Evolutionary conservation across 306 rosid species (phyloP).

Genomic region (Abrus precatorius): DNA sequence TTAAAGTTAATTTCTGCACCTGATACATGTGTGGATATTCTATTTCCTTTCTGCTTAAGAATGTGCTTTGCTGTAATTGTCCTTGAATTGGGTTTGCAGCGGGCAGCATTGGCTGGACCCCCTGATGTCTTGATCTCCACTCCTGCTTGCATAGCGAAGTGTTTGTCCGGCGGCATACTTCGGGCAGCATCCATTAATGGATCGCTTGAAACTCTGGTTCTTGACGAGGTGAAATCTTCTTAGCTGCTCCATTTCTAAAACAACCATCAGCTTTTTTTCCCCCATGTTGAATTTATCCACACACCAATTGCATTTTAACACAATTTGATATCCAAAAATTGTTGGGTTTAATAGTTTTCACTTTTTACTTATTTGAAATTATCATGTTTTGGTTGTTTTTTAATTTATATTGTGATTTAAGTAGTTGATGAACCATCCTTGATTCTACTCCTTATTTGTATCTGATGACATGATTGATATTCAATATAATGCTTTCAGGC

Average conservation of each 20-base stretch:
- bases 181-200: conserved; percentile 59
- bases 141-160: conserved; percentile 85
- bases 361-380: background rate
- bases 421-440: conserved; percentile 13
- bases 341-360: conserved; percentile 11
- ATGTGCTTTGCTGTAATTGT: conserved; percentile 24
- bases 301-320: background rate
- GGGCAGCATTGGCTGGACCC: conserved; percentile 74
- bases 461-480: conserved; percentile 27
- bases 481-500: conserved; percentile 73
- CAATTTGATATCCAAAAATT: conserved; percentile 5
- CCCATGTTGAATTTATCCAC: conserved; percentile 4
- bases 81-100: conserved; percentile 60
- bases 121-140: conserved; percentile 93
- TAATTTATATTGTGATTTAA: conserved; percentile 5
- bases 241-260: conserved; percentile 9
- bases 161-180: conserved; percentile 77
- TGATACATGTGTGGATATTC: background rate
- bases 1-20: background rate
- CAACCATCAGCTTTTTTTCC: background rate
- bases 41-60: background rate
- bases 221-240: conserved; percentile 77
- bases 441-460: conserved; percentile 6
- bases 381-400: conserved; percentile 11
- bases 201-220: conserved; percentile 91